Evolutionary conservation across 352 stramenopile genomes (phyloP).

Genomic region (Globisporangium orthogonon): DNA sequence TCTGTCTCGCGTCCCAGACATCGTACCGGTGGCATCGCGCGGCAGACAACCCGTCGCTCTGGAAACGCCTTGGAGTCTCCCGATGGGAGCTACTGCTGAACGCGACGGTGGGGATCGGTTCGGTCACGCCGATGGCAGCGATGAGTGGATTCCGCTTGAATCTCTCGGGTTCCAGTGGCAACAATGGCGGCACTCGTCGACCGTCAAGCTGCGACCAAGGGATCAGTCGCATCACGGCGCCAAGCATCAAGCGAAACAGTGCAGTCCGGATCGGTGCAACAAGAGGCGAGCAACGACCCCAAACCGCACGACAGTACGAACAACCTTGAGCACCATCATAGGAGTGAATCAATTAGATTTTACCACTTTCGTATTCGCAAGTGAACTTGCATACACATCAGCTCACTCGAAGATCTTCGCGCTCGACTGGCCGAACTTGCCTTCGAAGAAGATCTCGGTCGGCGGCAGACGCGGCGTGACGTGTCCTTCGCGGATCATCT

Average conservation of each 20-base stretch:
- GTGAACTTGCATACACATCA: too few species aligned
- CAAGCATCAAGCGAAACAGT: slow-evolving; percentile 5
- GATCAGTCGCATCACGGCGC: slow-evolving; percentile 7
- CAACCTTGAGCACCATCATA: not conserved
- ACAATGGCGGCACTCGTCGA: slow-evolving; percentile 4
- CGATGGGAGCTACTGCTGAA: slow-evolving; percentile 60
- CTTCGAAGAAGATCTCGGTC: slow-evolving; percentile 79
- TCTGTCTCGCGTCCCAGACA: slow-evolving; percentile 48
- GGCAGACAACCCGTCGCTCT: slow-evolving; percentile 51
- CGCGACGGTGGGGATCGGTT: slow-evolving; percentile 47
- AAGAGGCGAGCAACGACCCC: slow-evolving; percentile 4
- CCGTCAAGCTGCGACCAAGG: slow-evolving; percentile 30
- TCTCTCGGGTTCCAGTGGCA: slow-evolving; percentile 11
- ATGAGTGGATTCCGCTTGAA: slow-evolving; percentile 12
- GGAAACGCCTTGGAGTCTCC: slow-evolving; percentile 58
- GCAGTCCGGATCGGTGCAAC: not conserved
- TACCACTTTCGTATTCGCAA: too few species aligned
- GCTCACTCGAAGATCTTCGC: slow-evolving; percentile 35
- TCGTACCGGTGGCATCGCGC: slow-evolving; percentile 74
- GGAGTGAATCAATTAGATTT: not conserved
- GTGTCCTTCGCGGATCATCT: slow-evolving; percentile 1
- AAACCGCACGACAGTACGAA: slow-evolving; percentile 5
- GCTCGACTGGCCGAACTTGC: slow-evolving; percentile 71
- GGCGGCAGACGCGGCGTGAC: slow-evolving; percentile 41
- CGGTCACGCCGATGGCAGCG: slow-evolving; percentile 30